A percentile compares a stretch with the other conserved stretches of the same genome.
Conservation (phyloP, 768 basidiomycete species). For the Rubroboletus pulcherrimus region DNA sequence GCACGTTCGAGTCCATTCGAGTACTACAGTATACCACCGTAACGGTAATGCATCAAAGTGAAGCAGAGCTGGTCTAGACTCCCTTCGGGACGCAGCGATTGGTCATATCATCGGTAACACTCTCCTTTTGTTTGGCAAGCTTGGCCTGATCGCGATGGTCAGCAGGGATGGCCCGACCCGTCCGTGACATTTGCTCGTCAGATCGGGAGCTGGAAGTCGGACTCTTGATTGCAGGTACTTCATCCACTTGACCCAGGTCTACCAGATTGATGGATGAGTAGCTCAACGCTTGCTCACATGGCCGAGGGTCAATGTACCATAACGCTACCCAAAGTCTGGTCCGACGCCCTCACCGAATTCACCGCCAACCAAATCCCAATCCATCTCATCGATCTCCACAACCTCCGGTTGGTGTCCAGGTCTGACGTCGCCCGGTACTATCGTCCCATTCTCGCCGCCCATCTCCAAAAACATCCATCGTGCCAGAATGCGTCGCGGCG, state of each 20-base stretch:
- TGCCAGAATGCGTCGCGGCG: background rate
- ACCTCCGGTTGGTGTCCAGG: conserved; percentile 5
- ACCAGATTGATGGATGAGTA: background rate
- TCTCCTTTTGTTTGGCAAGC: background rate
- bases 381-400: conserved; percentile 10
- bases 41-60: background rate
- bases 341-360: conserved; percentile 3
- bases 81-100: background rate
- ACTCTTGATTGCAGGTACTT: background rate
- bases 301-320: background rate
- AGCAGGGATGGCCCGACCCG: background rate
- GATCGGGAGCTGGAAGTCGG: background rate
- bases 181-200: too few species aligned
- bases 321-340: background rate
- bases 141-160: background rate
- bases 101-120: background rate
- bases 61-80: background rate
- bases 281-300: background rate
- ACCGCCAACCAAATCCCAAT: conserved; percentile 11
- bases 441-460: background rate
- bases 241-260: background rate
- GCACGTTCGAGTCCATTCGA: background rate
- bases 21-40: background rate
- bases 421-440: background rate
- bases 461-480: conserved; percentile 7